Evolutionary conservation across 139 green algal genomes (phyloP), one percentile per base, ranked within the genome.

Genomic region (Closterium sp.): DNA sequence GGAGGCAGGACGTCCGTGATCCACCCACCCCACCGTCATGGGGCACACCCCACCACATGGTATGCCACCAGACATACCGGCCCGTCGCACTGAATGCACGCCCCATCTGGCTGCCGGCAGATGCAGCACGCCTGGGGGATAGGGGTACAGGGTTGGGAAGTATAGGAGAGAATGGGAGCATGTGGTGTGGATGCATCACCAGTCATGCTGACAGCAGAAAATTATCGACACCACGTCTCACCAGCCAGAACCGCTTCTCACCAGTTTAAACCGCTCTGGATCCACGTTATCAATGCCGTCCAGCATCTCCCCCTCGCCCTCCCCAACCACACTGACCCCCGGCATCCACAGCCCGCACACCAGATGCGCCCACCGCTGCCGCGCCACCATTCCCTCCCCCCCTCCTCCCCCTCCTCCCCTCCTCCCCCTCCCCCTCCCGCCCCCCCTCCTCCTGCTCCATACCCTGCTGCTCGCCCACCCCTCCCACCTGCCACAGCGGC

Each of bases 61-160:
- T 93, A 92, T 2, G 90, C 34, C 28, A 33, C 85, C 4, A 28
- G 64, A 3, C 90, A 93, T 5, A 12, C 5, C 6, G 36, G 88
- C 0, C 25, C 87, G 38, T 93, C 88, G 43, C 90, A 93, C 87
- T 93, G 90, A 35, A 93, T 93, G 87, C 90, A 93, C 10, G 87
- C 90, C 2, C 90, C 87, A 90, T 93, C 33, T 1, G 90, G 90
- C 23, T 92, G 90, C 10, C 64, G 8, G 28, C 83, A 86, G 7
- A 86, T 33, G 83, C 83, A 76, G 2, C 90, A 93, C 34, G 43
- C 55, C 90, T 93, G 34, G 10, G 36, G 30, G n/a, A 2, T 1
- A 32, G 81, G 5, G 28, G 28, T 10, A 32, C 1, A 5, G 4
- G 81, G 5, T 1, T 34, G n/a, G n/a, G n/a, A n/a, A n/a, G n/a